These are phyloP conservation scores for Skeletonema marinoi DNA, from an alignment of 108 stramenopile genomes.

Conservation along the genomic window DNA sequence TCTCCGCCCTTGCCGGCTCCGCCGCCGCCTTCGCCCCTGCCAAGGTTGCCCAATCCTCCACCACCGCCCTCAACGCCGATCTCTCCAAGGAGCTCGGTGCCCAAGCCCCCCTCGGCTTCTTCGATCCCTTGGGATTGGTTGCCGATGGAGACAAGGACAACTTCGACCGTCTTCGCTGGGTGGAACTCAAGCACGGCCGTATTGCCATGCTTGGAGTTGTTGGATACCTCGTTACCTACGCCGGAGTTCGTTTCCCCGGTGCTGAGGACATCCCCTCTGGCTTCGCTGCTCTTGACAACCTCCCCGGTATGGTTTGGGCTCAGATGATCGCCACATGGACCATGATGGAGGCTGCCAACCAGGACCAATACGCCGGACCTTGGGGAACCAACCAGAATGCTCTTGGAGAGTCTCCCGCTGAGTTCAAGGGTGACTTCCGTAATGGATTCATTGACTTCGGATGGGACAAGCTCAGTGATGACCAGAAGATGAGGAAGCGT, in stretches of 20 bases:
- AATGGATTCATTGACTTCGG: conserved; percentile 82
- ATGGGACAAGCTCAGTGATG: conserved; percentile 68
- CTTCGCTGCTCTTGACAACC: conserved; percentile 55
- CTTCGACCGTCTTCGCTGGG: conserved; percentile 64
- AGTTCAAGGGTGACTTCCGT: conserved; percentile 83
- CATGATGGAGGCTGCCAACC: conserved; percentile 48
- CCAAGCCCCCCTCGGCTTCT: conserved; percentile 63
- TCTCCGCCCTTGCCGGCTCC: conserved; percentile 62
- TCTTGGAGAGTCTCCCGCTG: conserved; percentile 34
- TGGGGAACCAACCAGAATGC: conserved; percentile 32
- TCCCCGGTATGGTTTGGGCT: conserved; percentile 59
- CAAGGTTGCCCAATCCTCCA: conserved; percentile 12
- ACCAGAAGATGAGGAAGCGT: conserved; percentile 74
- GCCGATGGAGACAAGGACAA: conserved; percentile 60
- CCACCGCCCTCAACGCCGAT: conserved; percentile 41
- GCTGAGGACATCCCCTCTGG: conserved; percentile 75
- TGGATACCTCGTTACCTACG: conserved; percentile 74
- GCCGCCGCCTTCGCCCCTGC: conserved; percentile 26
- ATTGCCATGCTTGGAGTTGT: conserved; percentile 61
- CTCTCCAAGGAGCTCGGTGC: conserved; percentile 88
- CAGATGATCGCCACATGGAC: conserved; percentile 65
- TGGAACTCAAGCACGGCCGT: conserved; percentile 65
- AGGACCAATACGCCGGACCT: conserved; percentile 11
- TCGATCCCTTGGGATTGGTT: conserved; percentile 65
- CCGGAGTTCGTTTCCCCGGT: conserved; percentile 79